These are phyloP conservation scores for Penicilliopsis zonata DNA, from an alignment of 495 filamentous ascomycete species.

Conservation along the genomic window DNA sequence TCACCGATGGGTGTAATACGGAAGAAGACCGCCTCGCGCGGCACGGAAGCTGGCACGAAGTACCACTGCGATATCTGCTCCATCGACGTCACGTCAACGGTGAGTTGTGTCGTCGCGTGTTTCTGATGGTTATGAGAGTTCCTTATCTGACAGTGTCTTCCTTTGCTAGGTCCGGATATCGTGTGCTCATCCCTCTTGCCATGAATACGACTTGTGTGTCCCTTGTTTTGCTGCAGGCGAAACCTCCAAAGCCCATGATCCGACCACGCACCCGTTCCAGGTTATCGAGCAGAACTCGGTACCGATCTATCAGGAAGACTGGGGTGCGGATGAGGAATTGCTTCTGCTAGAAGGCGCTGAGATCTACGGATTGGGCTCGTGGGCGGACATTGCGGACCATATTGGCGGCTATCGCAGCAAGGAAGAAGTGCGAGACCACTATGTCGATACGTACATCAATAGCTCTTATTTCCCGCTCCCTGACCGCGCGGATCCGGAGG, in stretches of 20 bases:
- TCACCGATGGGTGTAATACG: conserved; percentile 82
- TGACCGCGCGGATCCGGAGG: conserved; percentile 65
- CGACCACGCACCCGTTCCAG: conserved; percentile 70
- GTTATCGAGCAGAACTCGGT: conserved; percentile 98
- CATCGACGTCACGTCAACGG: conserved; percentile 88
- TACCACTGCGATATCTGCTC: conserved; percentile 95
- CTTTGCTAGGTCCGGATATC: conserved; percentile 76
- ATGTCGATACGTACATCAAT: conserved; percentile 76
- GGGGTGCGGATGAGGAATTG: conserved; percentile 95
- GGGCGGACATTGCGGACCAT: conserved; percentile 96
- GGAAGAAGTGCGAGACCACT: conserved; percentile 91
- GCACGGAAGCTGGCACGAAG: conserved; percentile 85
- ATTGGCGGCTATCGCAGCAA: conserved; percentile 90
- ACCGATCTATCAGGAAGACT: conserved; percentile 87
- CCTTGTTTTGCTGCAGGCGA: conserved; percentile 79
- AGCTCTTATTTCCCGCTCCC: conserved; percentile 78
- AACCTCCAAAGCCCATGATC: conserved; percentile 69
- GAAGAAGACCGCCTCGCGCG: conserved; percentile 83
- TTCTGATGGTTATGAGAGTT: neutral
- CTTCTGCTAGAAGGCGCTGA: conserved; percentile 91
- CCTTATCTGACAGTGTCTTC: neutral
- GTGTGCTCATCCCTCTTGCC: conserved; percentile 70
- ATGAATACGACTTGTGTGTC: conserved; percentile 95
- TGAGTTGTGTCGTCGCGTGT: conserved; percentile 28
- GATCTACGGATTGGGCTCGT: conserved; percentile 91